Evolutionary conservation across 495 filamentous ascomycete genomes (phyloP), one percentile per base, ranked within the genome.

Genomic region (Talaromyces proteolyticus): DNA sequence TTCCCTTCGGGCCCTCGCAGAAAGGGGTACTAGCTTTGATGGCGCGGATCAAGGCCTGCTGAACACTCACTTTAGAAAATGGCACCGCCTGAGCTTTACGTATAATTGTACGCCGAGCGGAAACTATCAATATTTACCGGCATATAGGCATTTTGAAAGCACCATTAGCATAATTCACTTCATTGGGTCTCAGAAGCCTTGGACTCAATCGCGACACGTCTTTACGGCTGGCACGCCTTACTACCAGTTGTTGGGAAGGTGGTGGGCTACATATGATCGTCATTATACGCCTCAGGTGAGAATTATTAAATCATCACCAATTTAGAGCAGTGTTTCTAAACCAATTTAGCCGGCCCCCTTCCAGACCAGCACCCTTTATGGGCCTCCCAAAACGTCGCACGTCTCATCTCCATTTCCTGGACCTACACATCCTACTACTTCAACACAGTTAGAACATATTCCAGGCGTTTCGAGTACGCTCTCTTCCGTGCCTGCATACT

Each of bases 51-150:
- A 99, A 66, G 93, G 93, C 16, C 76, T 99, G 39, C 69, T 99
- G 59, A 99, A 99, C 64, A 88, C 92, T 75, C 85, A 96, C 66
- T 99, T 95, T 70, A 77, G 75, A 53, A 78, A 86, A 57, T 96
- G 82, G 79, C 84, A 96, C 67, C 79, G 91, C 52, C 70, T 99
- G 55, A 91, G 88, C 71, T 99, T 99, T 68, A 80, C 82, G 25
- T 99, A 96, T 70, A 99, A 99, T 65, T 91, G 89, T 67, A 99
- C 93, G 2, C 91, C 91, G 4, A 93, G 86, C 55, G 90, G 84
- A 22, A 87, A 90, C 58, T 97, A 97, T 69, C 92, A 97, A 68
- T 96, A 94, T 66, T 77, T 92, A 40, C 93, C 93, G 14, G 93
- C 93, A 41, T 98, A 95, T 68, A 81, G 84, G 58, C 89, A 97